These are phyloP conservation scores for Starmerella tilneyi DNA, from an alignment of 805 yeast species.

Conservation along the genomic window DNA sequence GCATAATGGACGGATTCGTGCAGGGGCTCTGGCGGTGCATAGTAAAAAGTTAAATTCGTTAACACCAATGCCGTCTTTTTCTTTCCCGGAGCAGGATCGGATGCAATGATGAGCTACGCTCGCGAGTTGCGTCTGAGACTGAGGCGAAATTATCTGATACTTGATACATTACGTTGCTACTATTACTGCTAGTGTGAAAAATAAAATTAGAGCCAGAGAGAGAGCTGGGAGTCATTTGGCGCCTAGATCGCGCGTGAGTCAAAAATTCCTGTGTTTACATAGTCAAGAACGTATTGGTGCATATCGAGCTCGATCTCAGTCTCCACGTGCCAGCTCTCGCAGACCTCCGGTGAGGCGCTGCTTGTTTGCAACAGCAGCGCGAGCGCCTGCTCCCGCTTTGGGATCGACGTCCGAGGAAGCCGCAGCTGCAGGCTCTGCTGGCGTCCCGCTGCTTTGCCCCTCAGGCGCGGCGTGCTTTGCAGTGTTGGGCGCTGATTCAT, in stretches of 20 bases:
- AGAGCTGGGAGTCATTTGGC: too few relatives aligned
- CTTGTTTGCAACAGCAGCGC: slow-evolving; percentile 19
- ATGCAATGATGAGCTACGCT: not conserved
- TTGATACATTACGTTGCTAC: too few relatives aligned
- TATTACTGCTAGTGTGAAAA: too few relatives aligned
- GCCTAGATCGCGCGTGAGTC: not conserved
- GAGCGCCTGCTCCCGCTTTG: slow-evolving; percentile 12
- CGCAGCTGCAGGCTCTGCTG: not conserved
- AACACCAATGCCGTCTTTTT: not conserved
- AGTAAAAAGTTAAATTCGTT: slow-evolving; percentile 1
- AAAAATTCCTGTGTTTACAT: slow-evolving; percentile 6
- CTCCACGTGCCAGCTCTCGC: slow-evolving; percentile 12
- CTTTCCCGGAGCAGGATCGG: too few relatives aligned
- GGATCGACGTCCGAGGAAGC: slow-evolving; percentile 15
- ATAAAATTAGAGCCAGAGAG: too few relatives aligned
- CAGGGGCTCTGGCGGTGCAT: slow-evolving; percentile 1
- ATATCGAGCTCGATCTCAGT: slow-evolving; percentile 3
- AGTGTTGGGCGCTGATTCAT: not conserved
- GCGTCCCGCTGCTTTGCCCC: not conserved
- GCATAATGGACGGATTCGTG: slow-evolving; percentile 9
- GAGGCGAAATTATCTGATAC: too few relatives aligned
- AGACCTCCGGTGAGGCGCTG: not conserved
- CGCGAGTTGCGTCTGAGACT: too few relatives aligned
- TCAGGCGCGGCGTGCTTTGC: not conserved
- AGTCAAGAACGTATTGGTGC: slow-evolving; percentile 5